A percentile compares a stretch with the other conserved stretches of the same genome.
Conservation (phyloP, 345 rosid species). For the Eucalyptus microcorys region DNA sequence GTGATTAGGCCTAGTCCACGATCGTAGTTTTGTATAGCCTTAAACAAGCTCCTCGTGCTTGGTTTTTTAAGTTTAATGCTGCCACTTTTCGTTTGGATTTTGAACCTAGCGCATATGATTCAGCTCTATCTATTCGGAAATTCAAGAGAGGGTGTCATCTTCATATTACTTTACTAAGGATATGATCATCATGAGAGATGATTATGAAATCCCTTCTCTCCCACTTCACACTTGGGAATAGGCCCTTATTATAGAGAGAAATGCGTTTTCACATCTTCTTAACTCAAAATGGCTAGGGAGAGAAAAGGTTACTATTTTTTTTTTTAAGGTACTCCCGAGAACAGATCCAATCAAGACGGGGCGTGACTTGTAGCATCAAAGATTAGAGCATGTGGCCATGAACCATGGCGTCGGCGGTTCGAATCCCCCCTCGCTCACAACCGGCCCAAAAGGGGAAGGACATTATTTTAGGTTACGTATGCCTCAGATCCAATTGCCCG, state of each 20-base stretch:
- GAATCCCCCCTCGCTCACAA: too few relatives aligned
- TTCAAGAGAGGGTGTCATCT: background rate
- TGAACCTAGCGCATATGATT: background rate
- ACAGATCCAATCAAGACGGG: too few relatives aligned
- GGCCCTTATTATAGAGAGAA: too few relatives aligned
- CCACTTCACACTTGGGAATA: too few relatives aligned
- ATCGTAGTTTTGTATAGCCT: background rate
- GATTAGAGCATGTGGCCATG: too few relatives aligned
- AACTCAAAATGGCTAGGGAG: too few relatives aligned
- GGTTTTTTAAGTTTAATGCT: background rate
- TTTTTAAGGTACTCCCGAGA: too few relatives aligned
- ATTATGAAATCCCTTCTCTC: background rate
- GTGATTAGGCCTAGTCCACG: background rate
- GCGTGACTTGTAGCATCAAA: too few relatives aligned
- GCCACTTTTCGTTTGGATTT: background rate
- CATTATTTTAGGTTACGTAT: background rate
- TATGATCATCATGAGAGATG: background rate
- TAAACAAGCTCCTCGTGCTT: background rate
- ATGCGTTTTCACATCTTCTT: too few relatives aligned
- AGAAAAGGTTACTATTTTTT: too few relatives aligned
- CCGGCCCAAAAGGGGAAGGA: background rate
- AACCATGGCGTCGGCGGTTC: fast-evolving
- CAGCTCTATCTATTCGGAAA: background rate
- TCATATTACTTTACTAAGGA: background rate
- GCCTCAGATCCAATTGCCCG: background rate